These are phyloP conservation scores for Exophiala dermatitidis DNA, from an alignment of 2,329 filamentous ascomycete species.

Conservation along the genomic window DNA sequence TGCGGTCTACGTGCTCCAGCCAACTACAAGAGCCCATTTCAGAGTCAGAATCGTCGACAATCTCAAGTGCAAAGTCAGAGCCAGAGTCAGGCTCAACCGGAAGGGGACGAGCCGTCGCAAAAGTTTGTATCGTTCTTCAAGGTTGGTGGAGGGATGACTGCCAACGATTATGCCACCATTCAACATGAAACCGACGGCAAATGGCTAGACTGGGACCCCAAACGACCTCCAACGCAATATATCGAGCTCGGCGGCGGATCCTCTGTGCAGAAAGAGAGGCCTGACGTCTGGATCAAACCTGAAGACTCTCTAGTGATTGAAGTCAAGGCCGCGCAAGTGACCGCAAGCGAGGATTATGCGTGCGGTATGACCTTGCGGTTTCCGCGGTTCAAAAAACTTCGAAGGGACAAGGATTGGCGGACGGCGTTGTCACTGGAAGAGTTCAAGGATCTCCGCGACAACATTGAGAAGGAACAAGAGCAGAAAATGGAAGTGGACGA, in stretches of 20 bases:
- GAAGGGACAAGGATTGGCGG: conserved; percentile 78
- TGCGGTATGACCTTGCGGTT: conserved; percentile 75
- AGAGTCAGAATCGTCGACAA: conserved; percentile 19
- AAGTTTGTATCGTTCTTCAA: conserved; percentile 75
- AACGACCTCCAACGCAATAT: conserved; percentile 66
- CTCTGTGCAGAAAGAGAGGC: conserved; percentile 65
- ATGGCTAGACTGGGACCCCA: conserved; percentile 78
- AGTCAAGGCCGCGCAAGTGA: conserved; percentile 78
- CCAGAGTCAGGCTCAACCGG: conserved; percentile 7
- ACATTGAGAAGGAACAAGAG: conserved; percentile 62
- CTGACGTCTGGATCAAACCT: conserved; percentile 89
- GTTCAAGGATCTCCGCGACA: conserved; percentile 63
- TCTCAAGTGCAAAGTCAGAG: conserved; percentile 23
- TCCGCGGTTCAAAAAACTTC: conserved; percentile 74
- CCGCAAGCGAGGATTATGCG: conserved; percentile 68
- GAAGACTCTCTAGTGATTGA: conserved; percentile 79
- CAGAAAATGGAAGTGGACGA: conserved; percentile 41
- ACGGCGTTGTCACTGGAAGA: conserved; percentile 69
- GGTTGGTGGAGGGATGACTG: conserved; percentile 87
- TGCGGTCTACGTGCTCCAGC: conserved; percentile 74
- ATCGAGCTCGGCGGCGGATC: conserved; percentile 71
- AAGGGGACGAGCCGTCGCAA: conserved; percentile 51
- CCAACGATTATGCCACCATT: conserved; percentile 76
- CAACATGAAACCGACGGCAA: conserved; percentile 81
- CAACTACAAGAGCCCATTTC: conserved; percentile 33